Base-by-base conservation (phyloP, 2,329 filamentous ascomycete species). In the Colletotrichum paranaense region DNA sequence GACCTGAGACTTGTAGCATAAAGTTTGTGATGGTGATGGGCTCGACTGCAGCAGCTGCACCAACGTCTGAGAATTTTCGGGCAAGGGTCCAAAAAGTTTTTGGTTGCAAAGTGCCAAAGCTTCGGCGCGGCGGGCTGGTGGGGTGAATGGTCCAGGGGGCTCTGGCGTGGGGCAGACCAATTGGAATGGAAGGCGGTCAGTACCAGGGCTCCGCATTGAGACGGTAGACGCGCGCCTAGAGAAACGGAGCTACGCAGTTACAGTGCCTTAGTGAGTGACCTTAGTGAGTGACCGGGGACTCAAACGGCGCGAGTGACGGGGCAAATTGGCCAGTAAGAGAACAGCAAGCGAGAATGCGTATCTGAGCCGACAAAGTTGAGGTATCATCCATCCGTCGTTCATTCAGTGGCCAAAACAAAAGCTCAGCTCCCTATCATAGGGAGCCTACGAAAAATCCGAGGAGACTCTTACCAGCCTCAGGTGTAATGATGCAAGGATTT, bases 221-320 rank as follows among this genome's bases (percentile, higher is more conserved):
- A 22, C 19, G 28, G 53, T 74, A 74, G 62, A 75, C 73, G 73
- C 73, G 73, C 73, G 73, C 73, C 69, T 75, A 62, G 71, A 26
- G 71, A 70, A 74, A 67, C 69, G 35, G 53, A 28, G 60, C 67
- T 46, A 53, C 32, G 30, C 38, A 42, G 38, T 19, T 42, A 42
- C 38, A 42, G 38, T 16, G 14, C 14, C 38, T 42, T 42, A 16
- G 32, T 35, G 30, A 32, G 30, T 32, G 32, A 35, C 14, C 38
- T 42, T 6, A 16, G 14, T 56, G 30, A 16, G 14, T 56, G 30
- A 64, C 26, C 49, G 32, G 38, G 57, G 38, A 42, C 2, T 24
- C 56, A 62, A 19, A 28, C 32, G n/a, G 28, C 35, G 56, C 56
- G 60, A 52, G 60, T 19, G 38, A 16, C 22, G 24, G 26, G n/a